phyloP scores from a whole-genome alignment of 129 eudicot species.

The Pulicaria dysenterica region DNA sequence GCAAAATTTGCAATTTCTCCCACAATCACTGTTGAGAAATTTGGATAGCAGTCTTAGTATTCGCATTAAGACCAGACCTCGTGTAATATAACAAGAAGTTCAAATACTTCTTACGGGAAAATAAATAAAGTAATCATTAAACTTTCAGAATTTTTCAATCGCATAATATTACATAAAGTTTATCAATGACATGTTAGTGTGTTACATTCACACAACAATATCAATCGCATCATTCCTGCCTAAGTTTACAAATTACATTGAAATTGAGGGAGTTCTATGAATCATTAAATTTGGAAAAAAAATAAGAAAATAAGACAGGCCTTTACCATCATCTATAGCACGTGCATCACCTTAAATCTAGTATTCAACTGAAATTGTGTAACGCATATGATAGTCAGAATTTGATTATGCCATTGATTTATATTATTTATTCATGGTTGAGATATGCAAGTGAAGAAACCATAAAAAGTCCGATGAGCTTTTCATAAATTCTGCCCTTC shows the following conservation, averaged over 20 bases:
- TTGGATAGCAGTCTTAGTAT: slow-evolving; percentile 28
- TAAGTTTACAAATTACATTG: not conserved
- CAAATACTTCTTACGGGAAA: not conserved
- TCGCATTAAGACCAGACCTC: slow-evolving; percentile 24
- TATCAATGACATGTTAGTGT: not conserved
- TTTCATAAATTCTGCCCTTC: slow-evolving; percentile 5
- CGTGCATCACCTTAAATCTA: not conserved
- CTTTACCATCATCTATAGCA: not conserved
- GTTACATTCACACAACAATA: not conserved
- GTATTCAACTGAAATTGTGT: not conserved
- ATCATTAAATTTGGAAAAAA: not conserved
- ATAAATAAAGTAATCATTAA: not conserved
- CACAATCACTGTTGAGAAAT: slow-evolving; percentile 77
- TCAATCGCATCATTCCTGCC: not conserved
- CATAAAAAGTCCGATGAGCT: not conserved
- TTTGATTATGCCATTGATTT: not conserved
- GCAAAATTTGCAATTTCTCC: slow-evolving; percentile 98
- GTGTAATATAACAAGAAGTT: not conserved
- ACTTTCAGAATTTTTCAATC: not conserved
- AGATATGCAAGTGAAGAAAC: slow-evolving; percentile 2
- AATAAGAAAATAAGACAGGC: not conserved
- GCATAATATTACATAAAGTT: not conserved
- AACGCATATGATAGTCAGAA: not conserved
- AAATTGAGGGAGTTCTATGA: no score
- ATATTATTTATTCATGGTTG: not conserved